phyloP scores from a whole-genome alignment of 768 basidiomycete genomes.

The Hysterangium stoloniferum region DNA sequence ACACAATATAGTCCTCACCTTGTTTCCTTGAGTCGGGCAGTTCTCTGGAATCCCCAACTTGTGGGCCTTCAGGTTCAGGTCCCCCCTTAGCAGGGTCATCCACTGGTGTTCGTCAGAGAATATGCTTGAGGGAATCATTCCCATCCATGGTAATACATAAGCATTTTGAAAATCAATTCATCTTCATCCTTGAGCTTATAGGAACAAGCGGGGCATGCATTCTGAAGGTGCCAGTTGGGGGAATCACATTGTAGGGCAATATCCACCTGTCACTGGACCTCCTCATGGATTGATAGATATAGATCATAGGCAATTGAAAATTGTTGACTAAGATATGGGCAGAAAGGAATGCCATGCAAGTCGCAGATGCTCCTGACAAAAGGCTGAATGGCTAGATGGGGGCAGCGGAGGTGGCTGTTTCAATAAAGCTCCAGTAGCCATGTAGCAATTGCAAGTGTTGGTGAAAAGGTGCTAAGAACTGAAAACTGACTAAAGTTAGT shows the following conservation, averaged over 20 bases:
- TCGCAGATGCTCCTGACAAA: not conserved
- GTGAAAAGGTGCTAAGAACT: no score
- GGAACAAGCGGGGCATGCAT: slow-evolving; percentile 31
- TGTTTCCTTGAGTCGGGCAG: not conserved
- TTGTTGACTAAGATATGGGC: slow-evolving; percentile 14
- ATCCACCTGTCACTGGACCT: slow-evolving; percentile 18
- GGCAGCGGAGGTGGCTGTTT: no score
- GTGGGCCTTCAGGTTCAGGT: no score
- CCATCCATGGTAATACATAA: slow-evolving; percentile 28
- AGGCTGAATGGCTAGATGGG: not conserved
- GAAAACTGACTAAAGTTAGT: no score
- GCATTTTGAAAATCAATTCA: slow-evolving; percentile 16
- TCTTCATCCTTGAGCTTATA: slow-evolving; percentile 29
- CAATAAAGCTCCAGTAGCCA: no score
- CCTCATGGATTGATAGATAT: slow-evolving; percentile 24
- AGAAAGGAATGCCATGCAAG: slow-evolving; percentile 16
- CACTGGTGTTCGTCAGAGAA: no score
- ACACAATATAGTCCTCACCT: slow-evolving; percentile 22
- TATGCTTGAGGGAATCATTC: slow-evolving; percentile 27
- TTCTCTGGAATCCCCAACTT: no score
- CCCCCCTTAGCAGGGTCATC: no score
- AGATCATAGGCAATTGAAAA: slow-evolving; percentile 29
- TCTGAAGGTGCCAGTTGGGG: slow-evolving; percentile 25
- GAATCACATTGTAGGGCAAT: slow-evolving; percentile 21
- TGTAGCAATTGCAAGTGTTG: no score